Base-by-base conservation (phyloP, 2,329 filamentous ascomycete species). In the Drechmeria coniospora region DNA sequence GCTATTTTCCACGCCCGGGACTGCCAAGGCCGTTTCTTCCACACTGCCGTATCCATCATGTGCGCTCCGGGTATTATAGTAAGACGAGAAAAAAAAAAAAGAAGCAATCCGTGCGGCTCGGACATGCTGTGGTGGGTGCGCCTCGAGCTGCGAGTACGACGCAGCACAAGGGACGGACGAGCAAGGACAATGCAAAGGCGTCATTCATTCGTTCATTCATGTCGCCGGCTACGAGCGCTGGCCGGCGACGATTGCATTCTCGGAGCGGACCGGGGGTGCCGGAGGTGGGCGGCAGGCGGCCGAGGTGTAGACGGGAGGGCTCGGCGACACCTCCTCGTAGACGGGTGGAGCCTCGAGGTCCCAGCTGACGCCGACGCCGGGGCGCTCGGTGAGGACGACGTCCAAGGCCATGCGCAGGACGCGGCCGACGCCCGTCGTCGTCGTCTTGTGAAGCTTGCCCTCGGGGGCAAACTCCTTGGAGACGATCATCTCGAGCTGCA, bases 281-380 rank as follows among this genome's bases (percentile, higher is more conserved):
- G 18, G 18, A 6, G 18, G 18, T 36, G 3, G 50, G 51, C 11
- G 51, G 48, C 33, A 53, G 24, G 17, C 19, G 15, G 11, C 8
- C 10, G 19, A 1, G 6, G 18, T 26, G 53, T 86, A 86, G 5
- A 62, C 65, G 0, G 87, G 87, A 26, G 87, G 87, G 43, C 78
- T 83, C 2, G 74, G 76, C 1, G 87, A 86, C 23, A 95, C 84
- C 47, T 95, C 83, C 53, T 90, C 79, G 55, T 98, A 98, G 40
- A 92, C 71, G 1, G 87, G 87, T 9, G 87, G 87, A 45, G 81
- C 75, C 59, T 98, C 87, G 54, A 94, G 87, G 42, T 95, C 87
- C 87, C 90, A 98, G 41, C 79, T 82, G 43, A 98, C 86, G 27
- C 87, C 86, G 48, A 93, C 68, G 12, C 87, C 87, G 13, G 71